Evolutionary conservation across 345 rosid genomes (phyloP).

Genomic region (Geranium brycei): DNA sequence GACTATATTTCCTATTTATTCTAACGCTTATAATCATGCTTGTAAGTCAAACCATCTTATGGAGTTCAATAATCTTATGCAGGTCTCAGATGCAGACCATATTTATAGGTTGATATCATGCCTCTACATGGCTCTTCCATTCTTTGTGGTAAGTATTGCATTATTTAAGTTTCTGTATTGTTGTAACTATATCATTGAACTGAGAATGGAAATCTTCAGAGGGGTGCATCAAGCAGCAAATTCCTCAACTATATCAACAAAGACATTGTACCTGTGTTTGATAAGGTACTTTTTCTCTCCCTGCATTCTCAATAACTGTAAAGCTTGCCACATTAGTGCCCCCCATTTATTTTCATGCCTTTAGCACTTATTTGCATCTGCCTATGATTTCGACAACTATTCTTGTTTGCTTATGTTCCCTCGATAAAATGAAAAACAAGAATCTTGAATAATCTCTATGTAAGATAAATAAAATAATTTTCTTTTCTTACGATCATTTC

Average conservation of each 20-base stretch:
- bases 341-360: not conserved
- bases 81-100: constrained; percentile 90
- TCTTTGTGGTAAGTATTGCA: constrained; percentile 55
- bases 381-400: not conserved
- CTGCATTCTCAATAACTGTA: not conserved
- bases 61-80: constrained; percentile 10
- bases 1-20: no score
- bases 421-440: not conserved
- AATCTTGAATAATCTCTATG: no score
- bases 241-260: constrained; percentile 81
- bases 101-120: constrained; percentile 93
- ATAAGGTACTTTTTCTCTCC: constrained; percentile 42
- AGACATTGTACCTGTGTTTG: constrained; percentile 79
- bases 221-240: constrained; percentile 89
- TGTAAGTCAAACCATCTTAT: not conserved
- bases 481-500: no score
- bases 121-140: constrained; percentile 83
- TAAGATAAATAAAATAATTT: no score
- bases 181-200: constrained; percentile 5
- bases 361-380: not conserved
- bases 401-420: not conserved
- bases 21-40: not conserved
- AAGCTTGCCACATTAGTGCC: not conserved
- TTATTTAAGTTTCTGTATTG: not conserved
- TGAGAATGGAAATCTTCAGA: constrained; percentile 25